phyloP scores from a whole-genome alignment of 2,329 filamentous ascomycete genomes.

The Rutstroemia sp. region DNA sequence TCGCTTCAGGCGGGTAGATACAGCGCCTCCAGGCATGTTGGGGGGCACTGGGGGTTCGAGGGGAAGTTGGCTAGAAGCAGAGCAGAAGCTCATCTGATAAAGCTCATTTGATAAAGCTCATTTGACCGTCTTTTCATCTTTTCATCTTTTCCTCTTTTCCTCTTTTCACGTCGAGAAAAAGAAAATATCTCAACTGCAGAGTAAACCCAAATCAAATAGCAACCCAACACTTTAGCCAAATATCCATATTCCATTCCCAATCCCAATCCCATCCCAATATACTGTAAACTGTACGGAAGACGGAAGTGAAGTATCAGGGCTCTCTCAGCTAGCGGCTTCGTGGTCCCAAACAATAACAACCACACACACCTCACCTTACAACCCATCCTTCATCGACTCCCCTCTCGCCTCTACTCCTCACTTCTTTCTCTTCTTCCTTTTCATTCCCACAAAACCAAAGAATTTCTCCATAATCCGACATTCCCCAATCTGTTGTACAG shows the following conservation, averaged over 20 bases:
- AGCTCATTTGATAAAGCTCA: too few species aligned
- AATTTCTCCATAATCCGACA: background rate
- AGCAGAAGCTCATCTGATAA: background rate
- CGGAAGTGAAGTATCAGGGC: background rate
- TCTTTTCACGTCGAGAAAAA: too few species aligned
- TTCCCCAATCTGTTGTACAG: background rate
- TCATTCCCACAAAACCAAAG: background rate
- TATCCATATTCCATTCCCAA: background rate
- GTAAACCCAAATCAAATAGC: background rate
- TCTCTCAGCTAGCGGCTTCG: constrained; percentile 7
- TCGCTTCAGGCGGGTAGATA: background rate
- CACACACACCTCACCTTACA: constrained; percentile 1
- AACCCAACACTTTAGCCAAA: background rate
- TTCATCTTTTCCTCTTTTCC: too few species aligned
- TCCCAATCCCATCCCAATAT: background rate
- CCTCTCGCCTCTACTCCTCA: background rate
- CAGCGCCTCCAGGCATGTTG: background rate
- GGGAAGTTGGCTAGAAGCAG: background rate
- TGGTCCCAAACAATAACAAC: constrained; percentile 5
- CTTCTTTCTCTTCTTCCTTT: too few species aligned
- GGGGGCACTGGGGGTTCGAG: background rate
- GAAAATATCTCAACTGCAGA: background rate
- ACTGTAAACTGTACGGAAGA: background rate
- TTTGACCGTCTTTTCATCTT: too few species aligned
- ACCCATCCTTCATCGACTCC: background rate